These are phyloP conservation scores for Raffaelea arxii DNA, from an alignment of 2,329 filamentous ascomycete species.

Conservation along the genomic window DNA sequence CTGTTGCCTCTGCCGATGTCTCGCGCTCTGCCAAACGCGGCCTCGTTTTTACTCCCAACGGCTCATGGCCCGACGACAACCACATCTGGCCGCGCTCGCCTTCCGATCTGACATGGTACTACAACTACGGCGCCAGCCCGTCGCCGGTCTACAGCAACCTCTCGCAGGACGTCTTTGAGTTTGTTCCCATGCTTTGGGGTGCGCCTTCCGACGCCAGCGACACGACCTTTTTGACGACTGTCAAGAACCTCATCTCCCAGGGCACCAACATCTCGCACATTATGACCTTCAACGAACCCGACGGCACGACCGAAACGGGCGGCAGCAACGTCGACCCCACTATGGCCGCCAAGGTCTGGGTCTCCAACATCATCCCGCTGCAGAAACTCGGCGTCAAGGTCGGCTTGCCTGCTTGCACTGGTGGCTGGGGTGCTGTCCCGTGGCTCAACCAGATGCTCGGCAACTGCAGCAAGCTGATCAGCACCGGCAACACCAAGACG, in stretches of 20 bases:
- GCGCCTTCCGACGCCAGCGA: conserved; percentile 35
- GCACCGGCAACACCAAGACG: conserved; percentile 22
- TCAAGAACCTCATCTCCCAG: conserved; percentile 42
- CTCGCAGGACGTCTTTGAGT: conserved; percentile 51
- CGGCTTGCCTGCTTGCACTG: conserved; percentile 62
- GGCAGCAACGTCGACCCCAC: conserved; percentile 53
- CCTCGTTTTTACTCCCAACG: conserved; percentile 56
- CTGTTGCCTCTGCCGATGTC: conserved; percentile 16
- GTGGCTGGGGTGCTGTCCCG: conserved; percentile 44
- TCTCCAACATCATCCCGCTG: conserved; percentile 61
- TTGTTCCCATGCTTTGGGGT: conserved; percentile 77
- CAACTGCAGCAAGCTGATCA: conserved; percentile 53
- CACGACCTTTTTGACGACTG: conserved; percentile 50
- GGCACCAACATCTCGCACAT: conserved; percentile 55
- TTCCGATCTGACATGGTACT: conserved; percentile 70
- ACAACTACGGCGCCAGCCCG: conserved; percentile 60
- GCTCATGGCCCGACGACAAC: conserved; percentile 49
- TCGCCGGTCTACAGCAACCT: conserved; percentile 38
- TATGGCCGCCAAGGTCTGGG: conserved; percentile 59
- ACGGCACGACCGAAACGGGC: conserved; percentile 43
- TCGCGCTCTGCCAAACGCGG: conserved; percentile 54
- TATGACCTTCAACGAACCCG: conserved; percentile 74
- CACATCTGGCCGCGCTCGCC: conserved; percentile 48
- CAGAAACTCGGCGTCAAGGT: conserved; percentile 53
- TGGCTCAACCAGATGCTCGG: conserved; percentile 61